Base-by-base conservation (phyloP, 306 rosid species). In the Quercus berberidifolia region DNA sequence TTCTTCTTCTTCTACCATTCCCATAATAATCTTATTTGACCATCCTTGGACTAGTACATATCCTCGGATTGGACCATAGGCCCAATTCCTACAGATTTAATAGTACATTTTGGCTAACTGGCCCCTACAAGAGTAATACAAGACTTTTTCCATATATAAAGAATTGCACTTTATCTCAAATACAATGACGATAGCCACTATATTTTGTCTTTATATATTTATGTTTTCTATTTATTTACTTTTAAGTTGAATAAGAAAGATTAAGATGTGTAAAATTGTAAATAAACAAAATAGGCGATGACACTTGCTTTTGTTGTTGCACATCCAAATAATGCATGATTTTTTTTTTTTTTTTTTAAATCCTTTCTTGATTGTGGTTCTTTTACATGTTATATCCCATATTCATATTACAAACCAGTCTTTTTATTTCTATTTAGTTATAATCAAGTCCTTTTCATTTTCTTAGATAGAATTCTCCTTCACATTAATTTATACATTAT, bases 271-370 rank as follows among this genome's bases (percentile, higher is more conserved):
- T 12, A 57, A 7, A 6, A 57, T 7, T 5, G 15, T 26, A 28
- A 55, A 30, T 57, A 71, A 49, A 69, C 73, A 79, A 79, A 30
- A 51, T 62, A 63, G 83, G 68, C 73, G 78, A 79, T 21, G 28
- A 51, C 64, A 75, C 80, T 71, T 19, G 52, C 23, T 63, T 58
- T 75, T 75, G 73, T 75, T 75, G 76, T 63, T 69, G 69, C 75
- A 41, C 56, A 25, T 57, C 73, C 73, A 49, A 75, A 75, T 81
- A 81, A 81, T 81, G 71, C 76, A 49, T 11, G 55, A 57, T 75
- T 38, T 75, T 31, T 31, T 4, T 31, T 33, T 33, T 1, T 33
- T 33, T 31, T 1, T 28, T 30, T 30, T 3, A 57, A 70, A 69
- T 30, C 69, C 60, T 55, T 25, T 38, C 35, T 55, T 55, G 79